Base-by-base conservation (phyloP, 2,329 filamentous ascomycete genomes). In the Microsporum canis region DNA sequence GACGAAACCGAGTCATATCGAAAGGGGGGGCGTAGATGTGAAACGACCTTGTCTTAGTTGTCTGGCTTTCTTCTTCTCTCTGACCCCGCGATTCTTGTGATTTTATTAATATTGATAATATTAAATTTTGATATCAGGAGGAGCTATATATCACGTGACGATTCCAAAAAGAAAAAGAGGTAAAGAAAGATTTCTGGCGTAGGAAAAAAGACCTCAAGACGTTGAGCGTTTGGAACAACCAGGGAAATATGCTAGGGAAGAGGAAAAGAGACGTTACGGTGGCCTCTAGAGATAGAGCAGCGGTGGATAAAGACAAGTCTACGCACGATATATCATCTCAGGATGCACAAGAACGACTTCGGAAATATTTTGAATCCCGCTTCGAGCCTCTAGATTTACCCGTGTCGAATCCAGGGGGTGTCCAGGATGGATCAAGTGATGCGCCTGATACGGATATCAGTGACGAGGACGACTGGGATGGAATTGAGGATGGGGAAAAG, bases 1-100 rank as follows among this genome's bases (percentile, higher is more conserved):
- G 94, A 43, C 94, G 83, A 71, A 99, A 99, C 68, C 87, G 85
- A 2, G 94, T 97, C 94, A 99, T 96, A 49, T 51, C 59, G 56
- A 14, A 27, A 2, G 49, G 49, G 38, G 38, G 39, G 39, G 6
- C 49, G 49, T 31, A 31, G 43, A 47, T 23, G 43, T 47, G 43
- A 47, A 47, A 47, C 43, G 6, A 17, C 43, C 43, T 23, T 47
- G 43, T 47, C 43, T 47, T 47, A 33, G 49, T n/a, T 53, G 49
- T 53, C 12, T 23, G 17, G 17, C 17, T 23, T 23, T 53, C 8
- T 33, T 34, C 29, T 12, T 33, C 49, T 33, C 49, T 29, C 12
- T 17, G 14, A 53, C 49, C 49, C 49, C 49, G 49, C 49, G 49
- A 53, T 53, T n/a, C 17, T 33, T 43, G 6, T 43, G 6, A 43